A percentile compares a stretch with the other conserved stretches of the same genome.
Conservation (phyloP, 1,284 basidiomycete species). For the Microbotryum lychnidis-dioicae region DNA sequence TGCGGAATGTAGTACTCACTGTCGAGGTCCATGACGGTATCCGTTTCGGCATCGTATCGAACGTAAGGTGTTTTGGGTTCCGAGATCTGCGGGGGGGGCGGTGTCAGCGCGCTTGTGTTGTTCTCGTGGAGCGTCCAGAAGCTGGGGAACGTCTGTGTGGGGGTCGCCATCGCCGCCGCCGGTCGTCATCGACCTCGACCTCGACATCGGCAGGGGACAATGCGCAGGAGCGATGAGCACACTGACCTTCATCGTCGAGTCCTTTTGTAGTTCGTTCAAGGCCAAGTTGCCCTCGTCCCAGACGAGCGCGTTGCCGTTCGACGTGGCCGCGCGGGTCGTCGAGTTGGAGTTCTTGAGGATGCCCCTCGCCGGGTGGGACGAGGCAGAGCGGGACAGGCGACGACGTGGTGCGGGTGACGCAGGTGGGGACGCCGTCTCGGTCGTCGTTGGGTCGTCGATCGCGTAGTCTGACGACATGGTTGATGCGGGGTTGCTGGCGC, state of each 20-base stretch:
- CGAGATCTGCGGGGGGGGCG: too few species aligned
- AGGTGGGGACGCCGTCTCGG: too few species aligned
- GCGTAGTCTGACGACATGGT: too few species aligned
- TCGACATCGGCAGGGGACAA: too few species aligned
- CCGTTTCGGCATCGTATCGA: constrained; percentile 36
- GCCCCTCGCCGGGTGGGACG: constrained; percentile 17
- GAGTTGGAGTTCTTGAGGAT: constrained; percentile 33
- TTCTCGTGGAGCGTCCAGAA: too few species aligned
- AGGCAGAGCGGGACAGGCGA: constrained; percentile 1
- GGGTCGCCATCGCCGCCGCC: background rate
- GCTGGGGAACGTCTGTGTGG: background rate
- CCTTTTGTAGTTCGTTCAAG: constrained; percentile 32
- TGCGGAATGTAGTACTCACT: constrained; percentile 11
- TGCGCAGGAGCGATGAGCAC: constrained; percentile 26
- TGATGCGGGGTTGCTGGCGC: too few species aligned
- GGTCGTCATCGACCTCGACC: too few species aligned
- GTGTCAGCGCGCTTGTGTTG: too few species aligned
- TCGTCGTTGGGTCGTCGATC: too few species aligned
- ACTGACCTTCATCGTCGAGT: constrained; percentile 34
- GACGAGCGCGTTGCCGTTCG: constrained; percentile 3
- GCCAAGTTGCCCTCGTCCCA: constrained; percentile 36
- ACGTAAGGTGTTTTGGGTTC: constrained; percentile 31
- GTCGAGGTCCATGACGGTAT: constrained; percentile 36
- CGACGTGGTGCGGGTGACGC: too few species aligned
- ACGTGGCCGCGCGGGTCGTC: background rate